Base-by-base conservation (phyloP, 805 yeast genomes). In the Ogataea henricii region DNA sequence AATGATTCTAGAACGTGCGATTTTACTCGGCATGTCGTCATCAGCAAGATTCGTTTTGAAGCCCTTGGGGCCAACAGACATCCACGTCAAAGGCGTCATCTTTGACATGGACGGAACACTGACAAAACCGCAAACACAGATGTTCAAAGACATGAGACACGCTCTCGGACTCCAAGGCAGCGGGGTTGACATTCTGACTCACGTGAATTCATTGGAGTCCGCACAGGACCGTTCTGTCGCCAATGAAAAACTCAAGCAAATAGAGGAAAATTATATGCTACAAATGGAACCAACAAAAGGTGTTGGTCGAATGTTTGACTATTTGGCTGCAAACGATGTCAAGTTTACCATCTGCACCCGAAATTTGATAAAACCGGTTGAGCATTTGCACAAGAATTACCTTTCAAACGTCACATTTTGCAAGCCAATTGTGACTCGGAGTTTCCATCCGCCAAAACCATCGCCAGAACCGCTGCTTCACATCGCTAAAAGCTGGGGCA, bases 91-190 rank as follows among this genome's bases (percentile, higher is more conserved):
- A 54, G 88, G 88, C 0, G 60, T 86, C 6, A 71, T 86, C 1
- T 86, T 86, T 59, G 92, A 86, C 57, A 85, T 86, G 92, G 92
- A 86, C 60, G 91, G 91, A 4, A 86, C 92, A 0, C 60, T 86
- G 46, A 81, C 87, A 53, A 66, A 77, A 12, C 89, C 89, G 1
- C 89, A 83, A 49, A 64, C 70, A 1, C 59, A 64, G 57, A 69
- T 69, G 72, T 69, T 69, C 48, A 52, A 55, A 10, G 80, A 79
- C 40, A 83, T 85, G 89, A 70, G 89, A 47, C 69, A 72, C 17
- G 82, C 82, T 0, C 66, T 84, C 20, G 81, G 82, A 1, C 70
- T 83, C 9, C 60, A 59, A 12, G 36, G 56, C 25, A 68, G 68
- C 46, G 54, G 65, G 0, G 57, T 73, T 5, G 91, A 85, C 58